phyloP scores from a whole-genome alignment of 805 yeast species.

The Sugiyamaella marilandica region DNA sequence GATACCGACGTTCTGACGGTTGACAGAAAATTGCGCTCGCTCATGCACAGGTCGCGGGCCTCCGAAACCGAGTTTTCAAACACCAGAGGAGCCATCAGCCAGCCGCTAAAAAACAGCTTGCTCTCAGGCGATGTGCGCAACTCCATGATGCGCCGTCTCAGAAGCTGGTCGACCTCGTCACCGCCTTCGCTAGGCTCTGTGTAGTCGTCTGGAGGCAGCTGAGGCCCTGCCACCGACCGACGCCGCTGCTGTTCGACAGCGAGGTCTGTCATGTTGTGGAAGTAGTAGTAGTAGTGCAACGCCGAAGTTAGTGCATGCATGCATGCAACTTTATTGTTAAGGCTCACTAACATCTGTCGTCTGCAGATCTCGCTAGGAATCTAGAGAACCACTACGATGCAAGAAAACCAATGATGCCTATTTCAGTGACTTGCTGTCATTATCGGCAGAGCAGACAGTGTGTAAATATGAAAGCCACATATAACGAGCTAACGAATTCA shows the following conservation, averaged over 20 bases:
- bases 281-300: too few relatives aligned
- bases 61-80: slow-evolving; percentile 29
- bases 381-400: too few relatives aligned
- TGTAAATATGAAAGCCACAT: too few relatives aligned
- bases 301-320: neutral
- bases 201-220: neutral
- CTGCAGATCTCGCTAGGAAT: too few relatives aligned
- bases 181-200: neutral
- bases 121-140: neutral
- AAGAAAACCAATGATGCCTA: too few relatives aligned
- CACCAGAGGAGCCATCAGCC: slow-evolving; percentile 17
- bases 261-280: neutral
- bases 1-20: slow-evolving; percentile 21
- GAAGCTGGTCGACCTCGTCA: slow-evolving; percentile 1
- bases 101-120: slow-evolving; percentile 21
- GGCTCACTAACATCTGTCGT: neutral
- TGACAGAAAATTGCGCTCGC: slow-evolving; percentile 30
- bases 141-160: neutral
- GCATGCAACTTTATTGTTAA: neutral
- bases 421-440: too few relatives aligned
- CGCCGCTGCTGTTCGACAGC: neutral
- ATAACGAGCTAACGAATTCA: too few relatives aligned
- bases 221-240: neutral
- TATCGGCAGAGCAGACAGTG: too few relatives aligned
- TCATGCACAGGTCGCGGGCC: slow-evolving; percentile 31